Evolutionary conservation across 495 filamentous ascomycete genomes (phyloP), one percentile per base, ranked within the genome.

Genomic region (Neurospora tetraspora): DNA sequence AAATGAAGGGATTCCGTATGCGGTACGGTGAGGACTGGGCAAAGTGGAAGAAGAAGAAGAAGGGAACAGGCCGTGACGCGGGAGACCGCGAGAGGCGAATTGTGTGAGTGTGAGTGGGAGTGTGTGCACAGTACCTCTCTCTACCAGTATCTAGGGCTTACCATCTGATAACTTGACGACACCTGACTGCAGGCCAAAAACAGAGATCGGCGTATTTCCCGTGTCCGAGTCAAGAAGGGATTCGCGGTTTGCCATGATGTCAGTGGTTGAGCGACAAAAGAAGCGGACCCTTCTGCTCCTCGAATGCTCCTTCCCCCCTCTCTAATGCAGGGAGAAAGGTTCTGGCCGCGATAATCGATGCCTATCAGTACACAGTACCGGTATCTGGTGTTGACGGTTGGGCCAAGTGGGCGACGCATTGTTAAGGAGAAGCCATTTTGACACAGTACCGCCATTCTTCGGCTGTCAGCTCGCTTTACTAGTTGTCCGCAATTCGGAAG

Each of bases 231-330:
- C 5, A 45, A 59, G 38, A 72, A 71, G 69, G 40, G 74, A 72
- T 73, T 36, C 34, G 68, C 70, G 39, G 12, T 14, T 71, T 68
- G 47, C 70, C 69, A 78, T 78, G 78, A 80, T 79, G 78, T 80
- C 77, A 80, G 72, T 80, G 78, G 78, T 74, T 70, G 72, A 65
- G 12, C 53, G 36, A 73, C 69, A 71, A 70, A 38, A 27, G 38
- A 12, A 39, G 47, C 38, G 71, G 73, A 68, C 18, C 68, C 47
- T 43, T 20, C 14, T 34, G 42, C 70, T 45, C 71, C 71, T 42
- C 70, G 71, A 72, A 65, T 65, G 53, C 53, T 18, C 5, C 23
- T 27, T 34, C 18, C 12, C 36, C 20, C 69, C 39, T 40, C 38
- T 69, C 37, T 68, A 39, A 70, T 69, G 38, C 39, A 72, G 71